phyloP scores from a whole-genome alignment of 2,329 filamentous ascomycete species.

The Biscogniauxia sp. region DNA sequence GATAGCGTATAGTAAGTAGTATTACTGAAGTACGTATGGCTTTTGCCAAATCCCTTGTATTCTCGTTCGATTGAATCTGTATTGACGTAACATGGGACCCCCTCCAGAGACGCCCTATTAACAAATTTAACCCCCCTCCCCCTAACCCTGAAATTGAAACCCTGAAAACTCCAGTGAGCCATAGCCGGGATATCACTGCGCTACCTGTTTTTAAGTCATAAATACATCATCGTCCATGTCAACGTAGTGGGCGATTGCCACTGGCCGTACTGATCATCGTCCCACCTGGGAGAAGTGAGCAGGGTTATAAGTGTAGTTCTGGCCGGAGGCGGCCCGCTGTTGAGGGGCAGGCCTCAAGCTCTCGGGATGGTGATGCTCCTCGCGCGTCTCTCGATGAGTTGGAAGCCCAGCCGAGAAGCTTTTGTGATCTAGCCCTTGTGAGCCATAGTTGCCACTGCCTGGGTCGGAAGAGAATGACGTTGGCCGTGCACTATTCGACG shows the following conservation, averaged over 20 bases:
- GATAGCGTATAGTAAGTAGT: not conserved
- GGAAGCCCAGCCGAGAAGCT: constrained; percentile 43
- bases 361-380: constrained; percentile 37
- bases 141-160: not conserved
- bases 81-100: not conserved
- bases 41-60: not conserved
- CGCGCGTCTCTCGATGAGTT: constrained; percentile 46
- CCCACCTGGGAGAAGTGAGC: constrained; percentile 1
- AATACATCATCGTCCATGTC: not conserved
- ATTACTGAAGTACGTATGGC: not conserved
- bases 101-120: not conserved
- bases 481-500: constrained; percentile 33
- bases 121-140: not conserved
- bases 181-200: not conserved
- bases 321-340: not conserved
- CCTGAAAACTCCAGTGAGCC: not conserved
- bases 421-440: constrained; percentile 41
- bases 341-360: not conserved
- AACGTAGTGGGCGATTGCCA: not conserved
- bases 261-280: not conserved
- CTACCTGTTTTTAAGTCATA: not conserved
- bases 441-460: constrained; percentile 31
- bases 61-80: not conserved
- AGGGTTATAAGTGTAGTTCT: constrained; percentile 1
- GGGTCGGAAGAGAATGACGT: constrained; percentile 35